phyloP scores from a whole-genome alignment of 371 early-diverging fungal genomes.

The Fennellomyces sp. region DNA sequence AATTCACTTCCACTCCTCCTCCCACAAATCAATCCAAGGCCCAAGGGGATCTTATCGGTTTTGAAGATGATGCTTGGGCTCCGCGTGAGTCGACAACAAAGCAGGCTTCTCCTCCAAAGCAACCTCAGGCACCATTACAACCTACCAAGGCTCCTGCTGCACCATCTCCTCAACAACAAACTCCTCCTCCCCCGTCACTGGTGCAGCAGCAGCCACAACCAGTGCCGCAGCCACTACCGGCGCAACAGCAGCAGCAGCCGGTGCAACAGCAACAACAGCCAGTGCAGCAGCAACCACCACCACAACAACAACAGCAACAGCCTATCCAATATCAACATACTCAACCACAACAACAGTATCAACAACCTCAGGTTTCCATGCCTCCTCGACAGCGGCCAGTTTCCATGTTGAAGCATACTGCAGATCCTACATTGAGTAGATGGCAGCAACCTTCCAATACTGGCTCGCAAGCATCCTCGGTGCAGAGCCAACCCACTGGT shows the following conservation, averaged over 20 bases:
- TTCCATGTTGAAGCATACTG: constrained; percentile 20
- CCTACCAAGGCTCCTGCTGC: constrained; percentile 1
- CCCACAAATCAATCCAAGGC: constrained; percentile 18
- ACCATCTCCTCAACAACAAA: not conserved
- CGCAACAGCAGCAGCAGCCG: constrained; percentile 5
- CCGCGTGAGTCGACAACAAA: constrained; percentile 28
- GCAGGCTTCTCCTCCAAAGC: not conserved
- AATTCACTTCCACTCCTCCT: constrained; percentile 21
- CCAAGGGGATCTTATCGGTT: constrained; percentile 38
- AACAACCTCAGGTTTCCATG: not conserved
- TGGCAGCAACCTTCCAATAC: constrained; percentile 24
- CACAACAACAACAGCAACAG: constrained; percentile 3
- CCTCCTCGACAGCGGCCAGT: constrained; percentile 33
- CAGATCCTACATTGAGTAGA: constrained; percentile 34
- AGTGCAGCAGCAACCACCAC: constrained; percentile 4
- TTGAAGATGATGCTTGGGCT: constrained; percentile 61
- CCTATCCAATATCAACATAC: constrained; percentile 1
- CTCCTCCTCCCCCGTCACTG: not conserved
- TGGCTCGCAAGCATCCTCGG: not conserved
- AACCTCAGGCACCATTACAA: constrained; percentile 1
- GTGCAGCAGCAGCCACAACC: constrained; percentile 5
- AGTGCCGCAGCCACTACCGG: not conserved
- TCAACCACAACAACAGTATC: constrained; percentile 4
- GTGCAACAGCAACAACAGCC: constrained; percentile 1
- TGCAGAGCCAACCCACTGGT: not conserved